Evolutionary conservation across 2,329 filamentous ascomycete genomes (phyloP), one percentile per base, ranked within the genome.

Genomic region (Alternaria viburni): DNA sequence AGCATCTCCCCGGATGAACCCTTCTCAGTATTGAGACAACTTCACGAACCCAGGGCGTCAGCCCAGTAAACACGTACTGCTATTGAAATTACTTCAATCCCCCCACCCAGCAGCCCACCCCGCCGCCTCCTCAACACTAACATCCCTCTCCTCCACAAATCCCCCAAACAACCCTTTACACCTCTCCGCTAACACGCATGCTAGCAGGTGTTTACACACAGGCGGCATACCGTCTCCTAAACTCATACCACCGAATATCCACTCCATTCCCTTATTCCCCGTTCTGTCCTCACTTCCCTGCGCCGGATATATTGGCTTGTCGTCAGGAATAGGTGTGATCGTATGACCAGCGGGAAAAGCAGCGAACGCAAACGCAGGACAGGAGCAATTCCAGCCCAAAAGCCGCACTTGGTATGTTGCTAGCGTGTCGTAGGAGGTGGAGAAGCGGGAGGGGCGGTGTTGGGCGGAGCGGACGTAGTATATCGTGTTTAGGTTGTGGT

Each of bases 151-250:
- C 61, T 86, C 84, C 15, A 91, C 84, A 70, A 86, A 87, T 1
- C 73, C 72, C 5, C 84, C 86, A 69, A 96, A 86, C 26, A 89
- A 77, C 4, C 66, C 78, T 0, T 76, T 77, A 83, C 92, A 94
- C 50, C 85, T 83, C 76, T 93, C 90, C 6, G 86, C 90, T 59
- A 98, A 78, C 44, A 95, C 80, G 77, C 92, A 96, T 1, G 95
- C 95, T 15, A 98, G 86, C 6, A 98, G 80, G 80, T 99, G 95
- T 81, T 97, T 97, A 78, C 95, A 99, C 81, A 92, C 71, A 6
- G 86, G 85, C 57, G 88, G 86, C 61, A 86, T 81, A 41, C 80
- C 74, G 5, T 67, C 28, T 57, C 77, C 70, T 51, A 80, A 52
- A 59, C 82, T 83, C 56, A 85, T 54, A 0, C 87, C 87, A 1